phyloP scores from a whole-genome alignment of 2,329 filamentous ascomycete species.

The Thielaviopsis euricoi region DNA sequence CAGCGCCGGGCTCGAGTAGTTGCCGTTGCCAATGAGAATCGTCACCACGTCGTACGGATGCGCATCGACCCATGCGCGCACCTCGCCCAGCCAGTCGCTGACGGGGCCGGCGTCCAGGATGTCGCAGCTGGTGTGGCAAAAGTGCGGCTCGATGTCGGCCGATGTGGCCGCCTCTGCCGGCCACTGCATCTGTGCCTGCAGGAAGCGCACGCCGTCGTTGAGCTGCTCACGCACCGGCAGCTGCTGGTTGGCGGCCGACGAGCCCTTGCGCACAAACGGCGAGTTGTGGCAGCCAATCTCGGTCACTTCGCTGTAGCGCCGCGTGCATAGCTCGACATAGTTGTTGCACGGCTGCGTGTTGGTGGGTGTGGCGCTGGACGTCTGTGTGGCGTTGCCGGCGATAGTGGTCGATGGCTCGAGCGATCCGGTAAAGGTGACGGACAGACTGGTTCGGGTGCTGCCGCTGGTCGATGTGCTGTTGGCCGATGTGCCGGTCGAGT shows the following conservation, averaged over 20 bases:
- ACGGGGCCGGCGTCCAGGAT: constrained; percentile 69
- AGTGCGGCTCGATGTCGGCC: constrained; percentile 39
- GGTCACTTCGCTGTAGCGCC: constrained; percentile 70
- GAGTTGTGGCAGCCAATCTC: constrained; percentile 68
- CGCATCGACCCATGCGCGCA: constrained; percentile 53
- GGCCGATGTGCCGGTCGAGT: constrained; percentile 5
- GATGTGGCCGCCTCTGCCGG: constrained; percentile 25
- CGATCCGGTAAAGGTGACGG: constrained; percentile 30
- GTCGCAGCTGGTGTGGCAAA: constrained; percentile 75
- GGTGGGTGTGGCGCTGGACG: constrained; percentile 29
- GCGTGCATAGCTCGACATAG: constrained; percentile 57
- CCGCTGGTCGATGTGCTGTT: constrained; percentile 17
- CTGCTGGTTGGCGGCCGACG: constrained; percentile 60
- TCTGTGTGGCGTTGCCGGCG: constrained; percentile 24
- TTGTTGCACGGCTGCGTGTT: constrained; percentile 73
- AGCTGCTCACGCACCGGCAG: constrained; percentile 53
- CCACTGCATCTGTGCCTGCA: constrained; percentile 48
- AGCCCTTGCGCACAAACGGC: constrained; percentile 54
- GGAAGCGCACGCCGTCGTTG: constrained; percentile 55
- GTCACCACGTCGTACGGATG: constrained; percentile 83
- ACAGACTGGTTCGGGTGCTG: constrained; percentile 16
- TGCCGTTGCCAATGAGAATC: constrained; percentile 70
- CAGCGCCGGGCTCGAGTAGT: constrained; percentile 46
- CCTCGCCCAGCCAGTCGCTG: constrained; percentile 51
- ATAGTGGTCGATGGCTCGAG: constrained; percentile 22